Percentiles rank a stretch among this genome's conserved stretches.
Evolutionary conservation across 164 flowering plant species (phyloP).

Genomic region (Liquidambar formosana): DNA sequence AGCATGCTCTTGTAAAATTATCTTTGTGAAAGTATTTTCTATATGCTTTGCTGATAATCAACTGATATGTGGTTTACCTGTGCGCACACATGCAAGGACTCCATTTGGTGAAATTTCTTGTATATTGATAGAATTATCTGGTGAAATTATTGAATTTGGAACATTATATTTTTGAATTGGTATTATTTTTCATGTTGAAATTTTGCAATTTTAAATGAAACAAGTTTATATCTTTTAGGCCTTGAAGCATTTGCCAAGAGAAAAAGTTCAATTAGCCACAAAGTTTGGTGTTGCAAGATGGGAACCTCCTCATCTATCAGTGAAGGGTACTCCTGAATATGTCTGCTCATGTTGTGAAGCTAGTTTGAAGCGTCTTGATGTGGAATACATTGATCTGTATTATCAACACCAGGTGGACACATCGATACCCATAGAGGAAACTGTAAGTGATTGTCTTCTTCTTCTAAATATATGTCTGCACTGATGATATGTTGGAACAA

Average conservation of each 20-base stretch:
- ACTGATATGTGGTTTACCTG: too few species aligned
- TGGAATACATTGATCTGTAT: slow-evolving; percentile 27
- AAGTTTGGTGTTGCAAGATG: slow-evolving; percentile 15
- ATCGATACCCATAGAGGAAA: slow-evolving; percentile 18
- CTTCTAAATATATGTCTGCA: background rate
- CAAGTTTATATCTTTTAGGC: slow-evolving; percentile 14
- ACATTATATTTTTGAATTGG: too few species aligned
- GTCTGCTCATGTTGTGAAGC: slow-evolving; percentile 21
- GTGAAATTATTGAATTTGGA: too few species aligned
- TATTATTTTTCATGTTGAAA: too few species aligned
- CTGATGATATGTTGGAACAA: background rate
- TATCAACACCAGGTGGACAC: slow-evolving; percentile 28
- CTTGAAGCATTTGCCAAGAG: slow-evolving; percentile 25
- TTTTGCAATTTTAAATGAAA: too few species aligned
- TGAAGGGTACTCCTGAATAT: slow-evolving; percentile 22
- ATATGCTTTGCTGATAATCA: too few species aligned
- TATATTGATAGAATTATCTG: too few species aligned
- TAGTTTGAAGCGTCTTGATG: slow-evolving; percentile 23
- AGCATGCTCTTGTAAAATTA: too few species aligned
- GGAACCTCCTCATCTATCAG: background rate
- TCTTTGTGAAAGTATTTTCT: too few species aligned
- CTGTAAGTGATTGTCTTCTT: background rate
- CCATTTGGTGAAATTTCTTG: too few species aligned
- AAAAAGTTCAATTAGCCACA: slow-evolving; percentile 27
- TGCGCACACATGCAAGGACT: too few species aligned